Evolutionary conservation across 2,329 filamentous ascomycete species (phyloP).

Genomic region (Hypoxylon sp.): DNA sequence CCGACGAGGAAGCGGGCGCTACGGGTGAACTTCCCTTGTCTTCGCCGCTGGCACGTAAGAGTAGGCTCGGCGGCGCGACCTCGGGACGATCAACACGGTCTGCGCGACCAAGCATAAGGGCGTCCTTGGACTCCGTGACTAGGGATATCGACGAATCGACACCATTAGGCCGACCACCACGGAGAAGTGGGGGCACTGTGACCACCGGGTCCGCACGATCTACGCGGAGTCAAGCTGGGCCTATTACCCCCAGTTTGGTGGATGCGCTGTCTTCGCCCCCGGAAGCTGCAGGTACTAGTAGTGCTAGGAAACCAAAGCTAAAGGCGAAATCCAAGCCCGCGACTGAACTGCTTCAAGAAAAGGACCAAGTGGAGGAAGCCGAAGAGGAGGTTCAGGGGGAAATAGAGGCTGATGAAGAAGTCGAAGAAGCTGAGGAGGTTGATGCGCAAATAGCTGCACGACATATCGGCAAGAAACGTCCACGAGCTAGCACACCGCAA

Average conservation of each 20-base stretch:
- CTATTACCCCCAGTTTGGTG: constrained; percentile 37
- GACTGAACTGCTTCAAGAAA: constrained; percentile 22
- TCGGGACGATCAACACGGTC: constrained; percentile 51
- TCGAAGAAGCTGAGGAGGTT: constrained; percentile 59
- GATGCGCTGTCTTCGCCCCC: constrained; percentile 48
- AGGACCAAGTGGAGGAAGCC: constrained; percentile 37
- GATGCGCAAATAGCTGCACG: constrained; percentile 57
- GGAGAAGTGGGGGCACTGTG: constrained; percentile 40
- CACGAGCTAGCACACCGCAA: constrained; percentile 53
- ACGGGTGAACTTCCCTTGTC: constrained; percentile 51
- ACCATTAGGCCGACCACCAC: constrained; percentile 37
- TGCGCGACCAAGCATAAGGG: constrained; percentile 40
- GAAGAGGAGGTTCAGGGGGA: constrained; percentile 41
- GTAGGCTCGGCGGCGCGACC: constrained; percentile 51
- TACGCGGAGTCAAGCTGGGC: constrained; percentile 41
- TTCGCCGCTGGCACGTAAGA: constrained; percentile 60
- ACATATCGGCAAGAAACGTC: constrained; percentile 58
- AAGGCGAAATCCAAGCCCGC: constrained; percentile 40
- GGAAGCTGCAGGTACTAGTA: constrained; percentile 46
- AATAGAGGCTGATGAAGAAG: constrained; percentile 36
- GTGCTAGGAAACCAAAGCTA: constrained; percentile 44
- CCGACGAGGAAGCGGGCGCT: constrained; percentile 48
- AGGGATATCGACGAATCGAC: constrained; percentile 40
- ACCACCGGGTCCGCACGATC: constrained; percentile 43
- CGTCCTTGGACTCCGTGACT: constrained; percentile 31